Conservation (phyloP, 2,329 filamentous ascomycete genomes). For the Colletotrichum paranaense region DNA sequence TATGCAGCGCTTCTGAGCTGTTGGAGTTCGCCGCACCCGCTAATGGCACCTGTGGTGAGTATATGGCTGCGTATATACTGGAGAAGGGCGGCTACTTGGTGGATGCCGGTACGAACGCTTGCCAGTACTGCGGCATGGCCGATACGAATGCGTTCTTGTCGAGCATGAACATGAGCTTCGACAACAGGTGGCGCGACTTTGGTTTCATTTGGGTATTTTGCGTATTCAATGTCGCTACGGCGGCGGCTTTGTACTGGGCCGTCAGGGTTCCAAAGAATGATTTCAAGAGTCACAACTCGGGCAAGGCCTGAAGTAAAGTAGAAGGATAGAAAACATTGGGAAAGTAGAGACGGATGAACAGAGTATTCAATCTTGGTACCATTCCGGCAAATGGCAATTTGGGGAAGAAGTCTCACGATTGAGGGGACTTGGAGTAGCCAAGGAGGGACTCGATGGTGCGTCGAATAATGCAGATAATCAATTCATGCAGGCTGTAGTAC, state of each 20-base stretch:
- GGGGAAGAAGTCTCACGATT: neutral
- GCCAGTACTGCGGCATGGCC: constrained; percentile 54
- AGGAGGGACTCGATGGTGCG: neutral
- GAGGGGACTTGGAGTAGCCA: too few species aligned
- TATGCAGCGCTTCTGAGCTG: constrained; percentile 52
- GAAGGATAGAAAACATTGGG: neutral
- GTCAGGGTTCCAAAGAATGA: constrained; percentile 45
- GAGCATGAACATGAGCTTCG: constrained; percentile 55
- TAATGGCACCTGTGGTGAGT: constrained; percentile 57
- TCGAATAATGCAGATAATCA: neutral
- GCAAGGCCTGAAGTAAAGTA: neutral
- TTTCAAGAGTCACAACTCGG: constrained; percentile 7
- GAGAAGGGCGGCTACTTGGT: constrained; percentile 59
- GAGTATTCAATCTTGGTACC: neutral
- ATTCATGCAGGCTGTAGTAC: constrained; percentile 17
- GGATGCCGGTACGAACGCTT: constrained; percentile 55
- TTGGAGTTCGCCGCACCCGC: constrained; percentile 64
- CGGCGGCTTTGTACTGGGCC: constrained; percentile 60
- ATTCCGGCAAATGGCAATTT: neutral
- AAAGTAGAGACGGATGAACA: neutral
- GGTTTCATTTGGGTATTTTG: constrained; percentile 65
- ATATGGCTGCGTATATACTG: constrained; percentile 57
- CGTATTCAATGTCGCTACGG: constrained; percentile 59
- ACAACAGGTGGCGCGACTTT: constrained; percentile 64
- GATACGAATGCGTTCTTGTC: constrained; percentile 52